These are phyloP conservation scores for Ascosphaera acerosa DNA, from an alignment of 2,329 filamentous ascomycete genomes.

Conservation along the genomic window DNA sequence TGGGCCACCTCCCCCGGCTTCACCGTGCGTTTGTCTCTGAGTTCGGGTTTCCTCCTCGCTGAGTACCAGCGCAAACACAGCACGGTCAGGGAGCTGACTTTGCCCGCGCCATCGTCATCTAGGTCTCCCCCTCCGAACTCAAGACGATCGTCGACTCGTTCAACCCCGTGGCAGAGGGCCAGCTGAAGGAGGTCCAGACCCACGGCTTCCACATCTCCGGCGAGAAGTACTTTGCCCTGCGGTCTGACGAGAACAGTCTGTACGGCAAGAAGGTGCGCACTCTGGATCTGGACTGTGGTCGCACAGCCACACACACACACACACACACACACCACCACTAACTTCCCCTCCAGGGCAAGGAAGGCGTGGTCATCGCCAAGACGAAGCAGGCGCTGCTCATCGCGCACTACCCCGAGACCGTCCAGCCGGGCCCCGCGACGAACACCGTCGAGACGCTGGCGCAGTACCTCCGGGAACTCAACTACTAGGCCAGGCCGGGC, in stretches of 20 bases:
- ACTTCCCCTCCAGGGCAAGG: conserved; percentile 33
- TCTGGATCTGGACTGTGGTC: no score
- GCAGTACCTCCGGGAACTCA: conserved; percentile 58
- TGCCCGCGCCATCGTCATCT: no score
- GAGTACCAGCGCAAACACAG: no score
- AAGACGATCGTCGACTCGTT: conserved; percentile 25
- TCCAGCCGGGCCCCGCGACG: conserved; percentile 49
- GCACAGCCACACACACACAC: background rate
- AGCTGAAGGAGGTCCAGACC: conserved; percentile 38
- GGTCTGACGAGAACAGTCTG: conserved; percentile 49
- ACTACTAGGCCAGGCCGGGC: conserved; percentile 53
- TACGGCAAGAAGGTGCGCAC: conserved; percentile 60
- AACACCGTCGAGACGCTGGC: conserved; percentile 59
- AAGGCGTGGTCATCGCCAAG: conserved; percentile 62
- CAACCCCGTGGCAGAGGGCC: conserved; percentile 24
- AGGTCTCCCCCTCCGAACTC: conserved; percentile 30
- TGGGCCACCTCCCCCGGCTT: conserved; percentile 53
- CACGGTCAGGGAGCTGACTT: no score
- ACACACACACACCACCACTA: background rate
- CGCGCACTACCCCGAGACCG: conserved; percentile 54
- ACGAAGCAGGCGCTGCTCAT: conserved; percentile 73
- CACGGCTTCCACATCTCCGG: conserved; percentile 53
- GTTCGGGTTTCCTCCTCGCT: no score
- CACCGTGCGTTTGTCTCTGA: conserved; percentile 46
- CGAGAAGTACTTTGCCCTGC: conserved; percentile 53